A percentile compares a stretch with the other conserved stretches of the same genome.
Evolutionary conservation across 192 early-diverging fungal genomes (phyloP).

Genomic region (Coemansia sp.): DNA sequence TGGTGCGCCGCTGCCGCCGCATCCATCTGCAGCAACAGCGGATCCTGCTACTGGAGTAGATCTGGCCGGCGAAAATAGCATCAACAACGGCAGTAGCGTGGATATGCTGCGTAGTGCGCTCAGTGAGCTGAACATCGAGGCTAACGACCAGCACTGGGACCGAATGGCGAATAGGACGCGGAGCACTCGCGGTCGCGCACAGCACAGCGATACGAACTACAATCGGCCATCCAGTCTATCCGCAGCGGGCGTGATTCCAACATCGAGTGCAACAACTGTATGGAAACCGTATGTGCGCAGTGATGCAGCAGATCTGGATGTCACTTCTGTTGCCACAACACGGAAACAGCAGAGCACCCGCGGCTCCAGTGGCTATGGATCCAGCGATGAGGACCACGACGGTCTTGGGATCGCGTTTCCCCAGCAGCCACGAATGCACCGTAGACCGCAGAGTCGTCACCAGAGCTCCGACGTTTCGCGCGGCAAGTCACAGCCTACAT

Average conservation of each 20-base stretch:
- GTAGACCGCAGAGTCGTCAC: neutral
- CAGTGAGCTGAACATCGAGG: constrained; percentile 25
- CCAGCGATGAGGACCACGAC: neutral
- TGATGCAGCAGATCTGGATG: constrained; percentile 27
- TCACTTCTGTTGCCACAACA: constrained; percentile 21
- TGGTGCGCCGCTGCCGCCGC: no score
- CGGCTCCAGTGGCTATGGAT: no score
- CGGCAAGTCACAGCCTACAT: constrained; percentile 37
- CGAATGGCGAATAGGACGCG: neutral
- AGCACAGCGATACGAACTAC: neutral
- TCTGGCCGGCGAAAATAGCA: neutral
- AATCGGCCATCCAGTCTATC: neutral
- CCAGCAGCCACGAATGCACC: neutral
- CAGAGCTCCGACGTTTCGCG: constrained; percentile 12
- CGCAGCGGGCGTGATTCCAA: neutral
- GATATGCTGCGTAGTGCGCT: constrained; percentile 25
- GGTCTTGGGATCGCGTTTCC: neutral
- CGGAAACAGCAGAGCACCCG: neutral
- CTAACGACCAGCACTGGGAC: neutral
- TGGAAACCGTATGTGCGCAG: constrained; percentile 21
- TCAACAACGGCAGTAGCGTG: constrained; percentile 8
- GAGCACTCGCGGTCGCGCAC: neutral
- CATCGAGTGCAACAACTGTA: neutral
- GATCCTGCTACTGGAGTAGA: neutral
- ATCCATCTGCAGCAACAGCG: no score